These are phyloP conservation scores for Pyrus hybrid DNA, from an alignment of 331 rosid genomes.

Conservation along the genomic window DNA sequence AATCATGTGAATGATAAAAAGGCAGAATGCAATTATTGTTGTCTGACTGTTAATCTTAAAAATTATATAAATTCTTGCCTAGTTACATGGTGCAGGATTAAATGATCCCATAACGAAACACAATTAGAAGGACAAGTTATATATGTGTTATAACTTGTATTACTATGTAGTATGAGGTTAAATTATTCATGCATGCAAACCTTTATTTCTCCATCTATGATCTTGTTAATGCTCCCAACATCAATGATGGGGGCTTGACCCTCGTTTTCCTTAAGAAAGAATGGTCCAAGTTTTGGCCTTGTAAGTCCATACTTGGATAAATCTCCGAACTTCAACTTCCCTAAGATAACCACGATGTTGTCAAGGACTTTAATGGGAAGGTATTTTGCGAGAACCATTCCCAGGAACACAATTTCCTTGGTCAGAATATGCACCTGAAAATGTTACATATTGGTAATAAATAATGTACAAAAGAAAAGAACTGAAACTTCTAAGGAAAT, in stretches of 20 bases:
- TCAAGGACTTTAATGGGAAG: slow-evolving; percentile 6
- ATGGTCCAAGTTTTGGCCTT: slow-evolving; percentile 40
- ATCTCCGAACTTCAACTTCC: slow-evolving; percentile 21
- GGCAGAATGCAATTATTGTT: background rate
- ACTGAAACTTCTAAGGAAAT: background rate
- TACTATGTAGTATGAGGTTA: background rate
- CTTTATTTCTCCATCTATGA: slow-evolving; percentile 31
- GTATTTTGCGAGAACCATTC: slow-evolving; percentile 35
- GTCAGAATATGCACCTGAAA: slow-evolving; percentile 33
- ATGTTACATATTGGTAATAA: background rate
- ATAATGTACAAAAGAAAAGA: background rate
- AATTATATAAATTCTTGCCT: background rate
- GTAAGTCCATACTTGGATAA: slow-evolving; percentile 34
- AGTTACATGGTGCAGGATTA: too few species aligned
- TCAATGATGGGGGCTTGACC: slow-evolving; percentile 58
- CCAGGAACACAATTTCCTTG: slow-evolving; percentile 37
- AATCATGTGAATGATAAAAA: background rate
- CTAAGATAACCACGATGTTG: background rate
- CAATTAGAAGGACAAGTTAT: too few species aligned
- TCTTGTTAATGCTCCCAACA: slow-evolving; percentile 45
- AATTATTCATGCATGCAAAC: slow-evolving; percentile 6
- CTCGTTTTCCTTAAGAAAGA: slow-evolving; percentile 17
- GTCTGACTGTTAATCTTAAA: background rate
- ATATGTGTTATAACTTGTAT: too few species aligned
- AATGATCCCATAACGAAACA: too few species aligned